Percentiles rank a stretch among this genome's conserved stretches.
Evolutionary conservation across 257 asterid genomes (phyloP).

Genomic region (Scutellaria minor): DNA sequence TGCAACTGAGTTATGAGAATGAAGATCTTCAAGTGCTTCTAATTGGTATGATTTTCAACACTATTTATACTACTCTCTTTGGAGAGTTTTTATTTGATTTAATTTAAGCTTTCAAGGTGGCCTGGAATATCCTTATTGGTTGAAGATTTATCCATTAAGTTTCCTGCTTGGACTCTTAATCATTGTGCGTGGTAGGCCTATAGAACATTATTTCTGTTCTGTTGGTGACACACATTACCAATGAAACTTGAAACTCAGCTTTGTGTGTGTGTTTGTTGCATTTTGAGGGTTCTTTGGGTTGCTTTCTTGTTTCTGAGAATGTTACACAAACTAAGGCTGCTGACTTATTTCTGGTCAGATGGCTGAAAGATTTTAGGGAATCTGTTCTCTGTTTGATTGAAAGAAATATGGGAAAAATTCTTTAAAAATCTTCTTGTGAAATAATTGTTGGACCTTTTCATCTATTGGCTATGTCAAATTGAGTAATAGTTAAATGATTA

Average conservation of each 20-base stretch:
- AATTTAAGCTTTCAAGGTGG: background rate
- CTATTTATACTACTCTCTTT: too few species aligned
- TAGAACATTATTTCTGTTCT: conserved; percentile 7
- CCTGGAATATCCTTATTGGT: background rate
- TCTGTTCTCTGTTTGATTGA: background rate
- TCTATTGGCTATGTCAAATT: background rate
- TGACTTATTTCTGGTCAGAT: conserved; percentile 78
- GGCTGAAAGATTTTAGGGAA: conserved; percentile 53
- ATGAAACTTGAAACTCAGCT: background rate
- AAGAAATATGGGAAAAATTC: background rate
- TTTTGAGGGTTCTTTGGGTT: background rate
- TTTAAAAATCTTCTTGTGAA: background rate
- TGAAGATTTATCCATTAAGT: background rate
- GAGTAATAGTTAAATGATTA: background rate
- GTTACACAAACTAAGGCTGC: conserved; percentile 30
- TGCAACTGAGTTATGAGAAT: too few species aligned
- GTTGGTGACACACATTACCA: background rate
- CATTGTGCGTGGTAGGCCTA: background rate
- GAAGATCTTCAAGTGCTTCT: too few species aligned
- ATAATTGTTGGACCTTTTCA: background rate
- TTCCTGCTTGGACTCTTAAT: conserved; percentile 24
- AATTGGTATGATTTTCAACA: too few species aligned
- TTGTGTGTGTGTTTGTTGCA: background rate
- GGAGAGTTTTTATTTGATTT: too few species aligned
- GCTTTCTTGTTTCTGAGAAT: conserved; percentile 18